A percentile compares a stretch with the other conserved stretches of the same genome.
Conservation (phyloP, 768 basidiomycete species). For the Tulasnella sp. region DNA sequence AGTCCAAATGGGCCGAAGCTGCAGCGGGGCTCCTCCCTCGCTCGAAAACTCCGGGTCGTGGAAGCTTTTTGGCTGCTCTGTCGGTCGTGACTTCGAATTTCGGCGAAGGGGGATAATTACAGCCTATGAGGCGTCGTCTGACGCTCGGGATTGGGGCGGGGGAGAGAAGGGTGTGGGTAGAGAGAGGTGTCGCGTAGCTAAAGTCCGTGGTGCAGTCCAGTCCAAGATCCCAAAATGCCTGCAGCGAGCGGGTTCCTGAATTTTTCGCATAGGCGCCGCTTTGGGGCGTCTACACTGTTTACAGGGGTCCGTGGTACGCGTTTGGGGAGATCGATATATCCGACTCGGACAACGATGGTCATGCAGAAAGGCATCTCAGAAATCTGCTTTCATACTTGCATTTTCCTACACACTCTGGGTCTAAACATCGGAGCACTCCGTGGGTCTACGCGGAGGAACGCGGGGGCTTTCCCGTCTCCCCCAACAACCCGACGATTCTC, state of each 20-base stretch:
- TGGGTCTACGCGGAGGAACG: background rate
- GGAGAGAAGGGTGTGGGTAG: background rate
- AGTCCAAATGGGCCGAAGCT: slow-evolving; percentile 10
- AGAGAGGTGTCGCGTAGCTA: background rate
- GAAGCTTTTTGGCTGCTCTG: background rate
- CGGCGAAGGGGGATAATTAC: background rate
- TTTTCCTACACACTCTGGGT: background rate
- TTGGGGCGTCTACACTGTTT: background rate
- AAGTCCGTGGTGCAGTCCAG: slow-evolving; percentile 14
- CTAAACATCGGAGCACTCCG: background rate
- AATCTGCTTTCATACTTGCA: background rate
- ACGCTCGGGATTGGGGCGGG: background rate
- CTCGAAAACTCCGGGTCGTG: background rate
- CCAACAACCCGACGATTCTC: background rate
- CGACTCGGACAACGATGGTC: slow-evolving; percentile 4
- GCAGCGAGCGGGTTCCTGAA: background rate
- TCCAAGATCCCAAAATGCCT: slow-evolving; percentile 10
- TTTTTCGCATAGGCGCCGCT: slow-evolving; percentile 13
- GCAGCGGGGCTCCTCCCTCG: slow-evolving; percentile 12
- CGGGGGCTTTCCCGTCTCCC: background rate
- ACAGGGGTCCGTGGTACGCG: background rate
- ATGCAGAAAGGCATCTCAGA: background rate
- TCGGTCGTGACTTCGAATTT: background rate
- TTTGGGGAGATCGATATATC: background rate
- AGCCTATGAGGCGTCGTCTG: background rate